Percentiles rank a stretch among this genome's conserved stretches.
Conservation (phyloP, 805 yeast genomes). For the Suhomyces kilbournensis region DNA sequence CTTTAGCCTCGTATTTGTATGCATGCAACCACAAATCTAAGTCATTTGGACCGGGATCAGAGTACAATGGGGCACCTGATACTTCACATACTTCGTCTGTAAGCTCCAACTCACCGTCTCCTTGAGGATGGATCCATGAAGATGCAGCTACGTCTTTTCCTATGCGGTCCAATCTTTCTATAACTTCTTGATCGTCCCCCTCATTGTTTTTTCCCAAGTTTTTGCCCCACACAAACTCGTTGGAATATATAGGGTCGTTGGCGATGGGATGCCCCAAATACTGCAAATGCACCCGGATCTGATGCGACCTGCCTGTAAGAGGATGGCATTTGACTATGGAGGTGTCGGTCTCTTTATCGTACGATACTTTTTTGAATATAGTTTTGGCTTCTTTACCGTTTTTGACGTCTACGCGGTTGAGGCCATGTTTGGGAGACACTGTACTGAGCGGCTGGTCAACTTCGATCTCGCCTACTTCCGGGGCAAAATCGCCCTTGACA, state of each 20-base stretch:
- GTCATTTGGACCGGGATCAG: slow-evolving; percentile 89
- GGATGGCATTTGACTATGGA: slow-evolving; percentile 84
- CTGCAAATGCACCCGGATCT: slow-evolving; percentile 89
- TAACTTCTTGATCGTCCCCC: slow-evolving; percentile 43
- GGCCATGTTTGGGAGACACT: slow-evolving; percentile 67
- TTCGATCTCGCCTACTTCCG: slow-evolving; percentile 34
- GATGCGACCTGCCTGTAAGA: slow-evolving; percentile 91
- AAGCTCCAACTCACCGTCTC: slow-evolving; percentile 61
- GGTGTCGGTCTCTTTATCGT: slow-evolving; percentile 52
- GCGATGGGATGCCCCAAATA: slow-evolving; percentile 64
- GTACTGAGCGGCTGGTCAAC: slow-evolving; percentile 72
- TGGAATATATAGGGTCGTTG: slow-evolving; percentile 75
- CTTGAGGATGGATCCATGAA: slow-evolving; percentile 61
- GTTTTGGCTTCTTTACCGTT: slow-evolving; percentile 77
- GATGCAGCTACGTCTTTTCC: slow-evolving; percentile 71
- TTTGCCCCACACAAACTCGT: slow-evolving; percentile 76
- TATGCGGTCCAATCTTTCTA: slow-evolving; percentile 50
- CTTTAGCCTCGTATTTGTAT: slow-evolving; percentile 62
- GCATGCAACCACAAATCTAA: slow-evolving; percentile 92
- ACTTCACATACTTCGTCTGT: slow-evolving; percentile 56
- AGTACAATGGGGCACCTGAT: slow-evolving; percentile 69
- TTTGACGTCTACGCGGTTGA: slow-evolving; percentile 50
- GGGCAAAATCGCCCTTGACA: slow-evolving; percentile 84
- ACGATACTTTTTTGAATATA: slow-evolving; percentile 61
- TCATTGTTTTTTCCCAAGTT: slow-evolving; percentile 60